phyloP scores from a whole-genome alignment of 352 stramenopile genomes.

The Hyaloperonospora arabidopsidis region DNA sequence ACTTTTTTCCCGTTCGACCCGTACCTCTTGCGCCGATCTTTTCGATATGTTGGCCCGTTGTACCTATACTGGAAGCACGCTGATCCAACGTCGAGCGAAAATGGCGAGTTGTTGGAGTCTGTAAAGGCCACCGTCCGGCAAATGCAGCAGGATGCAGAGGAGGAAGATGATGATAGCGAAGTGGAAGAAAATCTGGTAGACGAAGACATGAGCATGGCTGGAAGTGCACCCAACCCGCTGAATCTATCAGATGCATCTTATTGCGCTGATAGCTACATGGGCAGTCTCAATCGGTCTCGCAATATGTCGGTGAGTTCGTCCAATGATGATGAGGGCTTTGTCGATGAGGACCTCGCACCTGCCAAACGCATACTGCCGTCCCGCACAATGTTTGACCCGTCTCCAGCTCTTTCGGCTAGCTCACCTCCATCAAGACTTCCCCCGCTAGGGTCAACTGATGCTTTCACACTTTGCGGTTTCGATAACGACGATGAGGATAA shows the following conservation, averaged over 20 bases:
- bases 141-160: conserved; percentile 47
- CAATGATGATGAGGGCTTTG: conserved; percentile 39
- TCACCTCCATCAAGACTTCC: conserved; percentile 61
- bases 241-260: conserved; percentile 25
- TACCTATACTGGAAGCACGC: conserved; percentile 93
- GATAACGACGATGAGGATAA: conserved; percentile 58
- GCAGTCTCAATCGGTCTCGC: conserved; percentile 36
- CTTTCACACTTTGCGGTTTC: conserved; percentile 56
- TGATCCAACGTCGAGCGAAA: conserved; percentile 67
- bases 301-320: conserved; percentile 55
- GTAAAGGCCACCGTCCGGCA: conserved; percentile 57
- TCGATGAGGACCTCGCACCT: conserved; percentile 34
- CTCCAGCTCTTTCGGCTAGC: conserved; percentile 55
- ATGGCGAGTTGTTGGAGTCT: conserved; percentile 48
- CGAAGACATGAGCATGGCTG: conserved; percentile 55
- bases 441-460: conserved; percentile 37
- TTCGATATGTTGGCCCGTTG: conserved; percentile 87
- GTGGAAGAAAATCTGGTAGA: conserved; percentile 39
- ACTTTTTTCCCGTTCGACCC: conserved; percentile 98
- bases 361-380: conserved; percentile 27
- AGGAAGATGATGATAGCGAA: conserved; percentile 34
- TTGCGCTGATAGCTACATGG: conserved; percentile 43
- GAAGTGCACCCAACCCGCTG: conserved; percentile 29
- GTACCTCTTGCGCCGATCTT: conserved; percentile 91
- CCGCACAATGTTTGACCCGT: conserved; percentile 52